A percentile compares a stretch with the other conserved stretches of the same genome.
These are phyloP conservation scores for Rhizopogon salebrosus DNA, from an alignment of 768 basidiomycete species.

Conservation along the genomic window DNA sequence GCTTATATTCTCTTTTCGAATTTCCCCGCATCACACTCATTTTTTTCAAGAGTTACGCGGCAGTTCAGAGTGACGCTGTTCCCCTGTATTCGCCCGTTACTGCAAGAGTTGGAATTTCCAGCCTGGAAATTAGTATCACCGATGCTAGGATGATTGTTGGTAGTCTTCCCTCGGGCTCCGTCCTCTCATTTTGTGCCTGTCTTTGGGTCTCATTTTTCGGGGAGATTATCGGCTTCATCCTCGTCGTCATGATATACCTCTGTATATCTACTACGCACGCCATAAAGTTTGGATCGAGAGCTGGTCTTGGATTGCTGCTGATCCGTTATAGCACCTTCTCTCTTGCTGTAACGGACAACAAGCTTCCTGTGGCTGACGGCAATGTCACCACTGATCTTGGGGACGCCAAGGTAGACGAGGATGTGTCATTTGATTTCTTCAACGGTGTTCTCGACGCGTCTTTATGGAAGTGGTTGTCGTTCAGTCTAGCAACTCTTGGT, in stretches of 20 bases:
- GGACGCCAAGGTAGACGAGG: too few species aligned
- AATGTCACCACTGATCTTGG: too few species aligned
- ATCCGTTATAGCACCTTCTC: conserved; percentile 89
- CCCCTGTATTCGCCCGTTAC: conserved; percentile 97
- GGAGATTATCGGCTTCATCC: conserved; percentile 89
- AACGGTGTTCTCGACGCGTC: conserved; percentile 30
- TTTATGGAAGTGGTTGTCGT: conserved; percentile 84
- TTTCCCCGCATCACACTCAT: neutral
- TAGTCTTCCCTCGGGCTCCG: conserved; percentile 79
- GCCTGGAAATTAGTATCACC: too few species aligned
- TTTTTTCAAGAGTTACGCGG: conserved; percentile 68
- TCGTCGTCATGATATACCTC: conserved; percentile 93
- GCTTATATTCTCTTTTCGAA: conserved; percentile 22
- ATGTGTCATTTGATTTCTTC: too few species aligned
- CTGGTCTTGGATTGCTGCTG: conserved; percentile 88
- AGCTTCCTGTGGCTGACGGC: conserved; percentile 17
- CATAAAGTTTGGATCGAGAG: conserved; percentile 87
- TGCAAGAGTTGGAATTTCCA: too few species aligned
- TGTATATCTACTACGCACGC: conserved; percentile 89
- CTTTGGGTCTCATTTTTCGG: conserved; percentile 89
- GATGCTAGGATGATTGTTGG: too few species aligned
- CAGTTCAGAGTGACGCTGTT: conserved; percentile 83
- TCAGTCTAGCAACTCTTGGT: conserved; percentile 88
- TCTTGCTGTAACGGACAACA: conserved; percentile 31
- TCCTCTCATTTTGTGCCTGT: conserved; percentile 67